Base-by-base conservation (phyloP, 192 early-diverging fungal genomes). In the Chytriomyces sp. region DNA sequence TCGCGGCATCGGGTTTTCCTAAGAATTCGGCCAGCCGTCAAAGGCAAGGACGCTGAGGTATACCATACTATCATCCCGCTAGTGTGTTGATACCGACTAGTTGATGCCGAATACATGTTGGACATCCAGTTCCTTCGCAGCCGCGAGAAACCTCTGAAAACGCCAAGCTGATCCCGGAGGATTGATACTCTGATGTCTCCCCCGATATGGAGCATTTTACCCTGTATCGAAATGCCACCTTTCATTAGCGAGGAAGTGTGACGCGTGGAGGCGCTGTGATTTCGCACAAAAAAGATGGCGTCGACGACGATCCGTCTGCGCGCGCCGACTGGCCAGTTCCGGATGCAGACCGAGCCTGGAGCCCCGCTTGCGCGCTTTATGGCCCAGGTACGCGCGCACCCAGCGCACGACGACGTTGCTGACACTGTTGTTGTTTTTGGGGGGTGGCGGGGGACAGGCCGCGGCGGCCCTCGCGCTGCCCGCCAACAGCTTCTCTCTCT, bases 251-350 rank as follows among this genome's bases (percentile, higher is more conserved):
- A n/a, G n/a, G n/a, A n/a, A n/a, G n/a, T n/a, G n/a, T n/a, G n/a
- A n/a, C n/a, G n/a, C n/a, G n/a, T n/a, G n/a, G n/a, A n/a, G n/a
- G n/a, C n/a, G n/a, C n/a, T n/a, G n/a, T n/a, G n/a, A 49, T 49
- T n/a, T 49, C 44, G 38, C 36, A 31, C 32, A 8, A 66, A 66
- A 31, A 14, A 53, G 17, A 69, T 56, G 53, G 12, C 66, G 22
- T 28, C 37, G 49, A 32, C 56, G 89, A 80, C 91, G 39, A 82
- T 93, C 32, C 85, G 92, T 62, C 72, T 93, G 62, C 85, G 91
- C 41, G 82, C 86, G 28, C 87, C 89, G 49, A 89, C 90, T 19
- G 92, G 91, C 25, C 90, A 89, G 66, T 57, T 75, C 62, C 80
- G 92, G 31, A 74, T 93, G 4, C 81, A 89, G 17, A 75, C 88